phyloP scores from a whole-genome alignment of 2,329 filamentous ascomycete genomes.

The Cytospora piceicola region DNA sequence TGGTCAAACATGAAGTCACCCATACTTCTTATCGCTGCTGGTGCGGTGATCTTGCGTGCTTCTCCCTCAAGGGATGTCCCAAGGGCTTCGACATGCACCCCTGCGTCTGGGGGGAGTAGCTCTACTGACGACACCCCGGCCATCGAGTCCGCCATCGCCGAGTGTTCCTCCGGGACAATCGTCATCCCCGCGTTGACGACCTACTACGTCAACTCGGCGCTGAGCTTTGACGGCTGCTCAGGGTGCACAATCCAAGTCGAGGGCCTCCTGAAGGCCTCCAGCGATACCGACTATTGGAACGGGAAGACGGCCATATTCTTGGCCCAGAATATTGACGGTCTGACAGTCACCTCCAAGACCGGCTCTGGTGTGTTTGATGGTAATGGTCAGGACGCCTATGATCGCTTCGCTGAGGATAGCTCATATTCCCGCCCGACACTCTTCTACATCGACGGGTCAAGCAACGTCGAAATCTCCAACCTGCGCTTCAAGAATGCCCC shows the following conservation, averaged over 20 bases:
- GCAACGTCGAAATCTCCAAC: conserved; percentile 43
- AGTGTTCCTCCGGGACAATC: conserved; percentile 47
- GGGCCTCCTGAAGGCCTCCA: conserved; percentile 46
- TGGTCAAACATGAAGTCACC: not conserved
- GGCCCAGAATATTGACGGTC: conserved; percentile 42
- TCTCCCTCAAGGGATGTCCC: not conserved
- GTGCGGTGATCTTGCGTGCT: not conserved
- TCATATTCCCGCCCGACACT: conserved; percentile 47
- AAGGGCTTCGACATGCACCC: conserved; percentile 28
- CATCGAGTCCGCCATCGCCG: conserved; percentile 46
- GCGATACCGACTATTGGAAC: conserved; percentile 47
- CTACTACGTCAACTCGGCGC: conserved; percentile 48
- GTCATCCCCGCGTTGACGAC: conserved; percentile 46
- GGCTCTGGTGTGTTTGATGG: conserved; percentile 50
- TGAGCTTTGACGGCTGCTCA: conserved; percentile 47
- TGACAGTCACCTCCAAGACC: conserved; percentile 45
- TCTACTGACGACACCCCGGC: conserved; percentile 48
- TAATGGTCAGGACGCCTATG: conserved; percentile 49
- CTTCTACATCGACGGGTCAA: conserved; percentile 44
- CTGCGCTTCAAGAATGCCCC: conserved; percentile 48
- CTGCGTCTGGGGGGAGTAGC: conserved; percentile 25
- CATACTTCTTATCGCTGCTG: not conserved
- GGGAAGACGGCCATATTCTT: conserved; percentile 46
- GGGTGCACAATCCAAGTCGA: conserved; percentile 52
- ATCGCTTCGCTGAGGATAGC: conserved; percentile 45